Evolutionary conservation across 1,284 basidiomycete genomes (phyloP).

Genomic region (Ceratobasidium sp.): DNA sequence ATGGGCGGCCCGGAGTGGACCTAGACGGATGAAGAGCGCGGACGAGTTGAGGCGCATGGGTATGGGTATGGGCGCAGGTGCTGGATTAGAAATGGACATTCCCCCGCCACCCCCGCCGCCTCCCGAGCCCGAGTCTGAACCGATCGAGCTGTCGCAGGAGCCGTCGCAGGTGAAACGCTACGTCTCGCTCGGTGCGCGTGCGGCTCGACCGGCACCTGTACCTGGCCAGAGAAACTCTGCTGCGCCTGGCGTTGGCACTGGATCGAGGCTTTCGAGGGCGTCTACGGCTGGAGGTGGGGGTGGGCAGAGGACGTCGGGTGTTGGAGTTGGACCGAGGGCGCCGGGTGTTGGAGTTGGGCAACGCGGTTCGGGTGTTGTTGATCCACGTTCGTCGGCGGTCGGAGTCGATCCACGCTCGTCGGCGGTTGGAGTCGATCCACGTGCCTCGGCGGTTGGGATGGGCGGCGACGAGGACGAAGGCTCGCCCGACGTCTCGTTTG

Average conservation of each 20-base stretch:
- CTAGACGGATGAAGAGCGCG: slow-evolving; percentile 52
- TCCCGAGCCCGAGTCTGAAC: background rate
- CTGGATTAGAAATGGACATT: no score
- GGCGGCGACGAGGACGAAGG: slow-evolving; percentile 20
- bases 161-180: slow-evolving; percentile 42
- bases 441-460: background rate
- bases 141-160: slow-evolving; percentile 15
- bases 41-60: slow-evolving; percentile 48
- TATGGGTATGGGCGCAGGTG: background rate
- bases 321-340: slow-evolving; percentile 1
- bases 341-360: no score
- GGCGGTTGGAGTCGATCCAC: no score
- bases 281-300: background rate
- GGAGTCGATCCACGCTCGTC: no score
- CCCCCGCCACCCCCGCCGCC: background rate
- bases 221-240: slow-evolving; percentile 36
- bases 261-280: slow-evolving; percentile 16
- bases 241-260: background rate
- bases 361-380: no score
- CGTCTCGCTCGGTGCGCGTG: slow-evolving; percentile 46
- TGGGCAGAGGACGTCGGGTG: slow-evolving; percentile 4
- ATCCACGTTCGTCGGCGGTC: no score
- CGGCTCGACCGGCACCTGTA: slow-evolving; percentile 10
- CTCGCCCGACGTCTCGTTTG: slow-evolving; percentile 29
- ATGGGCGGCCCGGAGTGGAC: slow-evolving; percentile 6